Evolutionary conservation across 805 yeast genomes (phyloP).

Genomic region (Pichia californica): DNA sequence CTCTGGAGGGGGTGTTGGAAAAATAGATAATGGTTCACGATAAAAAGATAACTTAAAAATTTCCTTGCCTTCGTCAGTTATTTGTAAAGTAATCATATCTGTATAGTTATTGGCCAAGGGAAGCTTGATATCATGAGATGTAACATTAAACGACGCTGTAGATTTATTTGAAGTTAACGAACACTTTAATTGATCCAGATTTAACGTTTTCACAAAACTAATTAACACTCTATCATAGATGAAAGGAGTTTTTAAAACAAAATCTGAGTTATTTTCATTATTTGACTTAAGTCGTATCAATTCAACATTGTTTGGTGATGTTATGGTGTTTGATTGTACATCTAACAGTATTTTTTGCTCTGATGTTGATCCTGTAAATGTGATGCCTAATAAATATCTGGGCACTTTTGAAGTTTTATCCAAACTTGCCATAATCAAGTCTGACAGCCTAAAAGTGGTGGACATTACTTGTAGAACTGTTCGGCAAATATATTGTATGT

Average conservation of each 20-base stretch:
- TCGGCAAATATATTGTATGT: background rate
- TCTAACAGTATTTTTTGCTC: constrained; percentile 3
- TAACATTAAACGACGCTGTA: background rate
- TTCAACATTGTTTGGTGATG: background rate
- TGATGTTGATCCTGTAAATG: constrained; percentile 5
- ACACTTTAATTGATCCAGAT: background rate
- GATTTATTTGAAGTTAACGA: background rate
- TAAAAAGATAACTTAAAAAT: constrained; percentile 1
- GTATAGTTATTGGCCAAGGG: constrained; percentile 4
- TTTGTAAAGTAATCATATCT: background rate
- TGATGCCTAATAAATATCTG: background rate
- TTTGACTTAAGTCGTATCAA: background rate
- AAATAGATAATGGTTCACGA: constrained; percentile 1
- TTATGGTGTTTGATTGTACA: background rate
- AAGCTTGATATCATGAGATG: constrained; percentile 3
- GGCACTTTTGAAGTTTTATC: background rate
- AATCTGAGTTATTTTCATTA: background rate
- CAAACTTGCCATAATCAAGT: background rate
- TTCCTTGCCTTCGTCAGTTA: background rate
- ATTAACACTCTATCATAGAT: constrained; percentile 4
- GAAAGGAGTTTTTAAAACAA: constrained; percentile 1
- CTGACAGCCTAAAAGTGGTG: background rate
- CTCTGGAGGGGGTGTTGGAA: background rate
- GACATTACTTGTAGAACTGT: background rate
- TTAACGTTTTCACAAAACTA: background rate